Evolutionary conservation across 345 rosid species (phyloP), one percentile per base, ranked within the genome.

Genomic region (Pistacia integerrima): DNA sequence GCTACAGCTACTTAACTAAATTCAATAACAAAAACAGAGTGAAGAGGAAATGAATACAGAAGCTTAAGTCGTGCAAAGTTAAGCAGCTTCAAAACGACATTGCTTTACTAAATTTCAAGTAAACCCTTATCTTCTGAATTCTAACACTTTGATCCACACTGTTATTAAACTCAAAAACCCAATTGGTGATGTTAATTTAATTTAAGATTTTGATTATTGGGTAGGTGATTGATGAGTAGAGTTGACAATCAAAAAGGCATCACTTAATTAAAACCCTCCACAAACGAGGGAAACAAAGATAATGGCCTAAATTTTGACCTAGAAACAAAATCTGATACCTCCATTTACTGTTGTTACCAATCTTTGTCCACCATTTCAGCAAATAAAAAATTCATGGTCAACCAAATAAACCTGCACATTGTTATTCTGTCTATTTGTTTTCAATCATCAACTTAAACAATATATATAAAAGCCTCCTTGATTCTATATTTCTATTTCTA

Each of bases 211-310:
- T 58, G 56, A 65, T 67, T 54, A 10, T 41, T 63, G 76, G 48
- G 33, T 6, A 70, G 74, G 82, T 76, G 56, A 25, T 25, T 25
- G 25, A 77, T 58, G 22, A 75, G 49, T 18, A 78, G 85, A 73
- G 89, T 90, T 85, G 90, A 90, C 91, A 80, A 80, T 69, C 68
- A 41, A 72, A 86, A 88, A 82, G 84, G 54, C 74, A 22, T 38
- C 67, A 16, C 60, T 70, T 30, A 33, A 20, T 41, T 5, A 58
- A 41, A 60, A 49, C 69, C 54, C 49, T 71, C 77, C 59, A 75
- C 28, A 41, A 73, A 70, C 25, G 67, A 61, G 49, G 82, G 81
- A 52, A 69, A 64, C 74, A 60, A 66, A 83, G 51, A 79, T 77
- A 67, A 71, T 79, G 69, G 75, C 68, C 65, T 62, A 67, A 74